Base-by-base conservation (phyloP, 495 filamentous ascomycete genomes). In the Pyrenula massariospora region DNA sequence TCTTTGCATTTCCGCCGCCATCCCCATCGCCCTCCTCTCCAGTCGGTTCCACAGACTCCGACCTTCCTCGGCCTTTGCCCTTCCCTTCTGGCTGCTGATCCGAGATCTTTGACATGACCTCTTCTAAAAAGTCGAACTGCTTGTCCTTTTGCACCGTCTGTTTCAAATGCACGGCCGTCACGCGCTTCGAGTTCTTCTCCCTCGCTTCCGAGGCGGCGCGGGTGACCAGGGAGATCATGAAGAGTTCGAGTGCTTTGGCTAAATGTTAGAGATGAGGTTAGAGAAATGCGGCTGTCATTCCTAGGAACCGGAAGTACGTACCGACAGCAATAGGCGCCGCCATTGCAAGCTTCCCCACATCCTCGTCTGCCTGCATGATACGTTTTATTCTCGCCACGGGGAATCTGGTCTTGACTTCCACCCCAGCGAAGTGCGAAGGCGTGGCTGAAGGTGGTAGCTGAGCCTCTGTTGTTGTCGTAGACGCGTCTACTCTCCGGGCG, bases 321-420 rank as follows among this genome's bases (percentile, higher is more conserved):
- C 90, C 89, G 54, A 96, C 91, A 52, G 88, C 91, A 63, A 94
- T 91, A 1, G 91, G 91, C 3, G 91, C 95, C 22, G 96, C 92
- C 70, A 97, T 94, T 8, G 93, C 90, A 2, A 99, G 94, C 73
- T 99, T 99, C 48, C 93, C 93, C 1, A 99, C 91, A 70, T 99
- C 93, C 64, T 99, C 93, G 65, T 99, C 93, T 5, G 93, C 93
- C 70, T 99, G 93, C 93, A 99, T 97, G 59, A 99, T 97, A 54
- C 93, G 86, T 80, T 99, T 99, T 69, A 97, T 99, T 53, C 93
- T 82, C 57, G 93, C 93, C 25, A 96, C 95, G 2, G 93, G 93
- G 64, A 99, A 99, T 60, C 96, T 96, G 21, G 91, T 96, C 70
- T 84, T 89, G 55, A 99, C 89, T 21, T 91, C 70, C 62, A 95